phyloP scores from a whole-genome alignment of 164 flowering plant species.

The Tinospora cordifolia region DNA sequence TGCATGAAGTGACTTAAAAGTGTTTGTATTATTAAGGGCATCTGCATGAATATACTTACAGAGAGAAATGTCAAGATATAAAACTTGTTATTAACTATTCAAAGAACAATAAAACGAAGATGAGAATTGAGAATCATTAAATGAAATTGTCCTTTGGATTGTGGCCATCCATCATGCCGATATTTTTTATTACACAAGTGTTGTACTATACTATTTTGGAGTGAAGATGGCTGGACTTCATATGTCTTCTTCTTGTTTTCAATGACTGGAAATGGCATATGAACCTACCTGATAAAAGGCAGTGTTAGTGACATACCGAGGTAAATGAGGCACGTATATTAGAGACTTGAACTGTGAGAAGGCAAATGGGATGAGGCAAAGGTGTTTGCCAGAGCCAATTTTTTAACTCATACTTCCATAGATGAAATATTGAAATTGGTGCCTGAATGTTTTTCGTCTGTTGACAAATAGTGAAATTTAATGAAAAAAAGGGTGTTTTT shows the following conservation, averaged over 20 bases:
- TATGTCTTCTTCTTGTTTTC: background rate
- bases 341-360: background rate
- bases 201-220: background rate
- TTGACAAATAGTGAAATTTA: background rate
- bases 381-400: background rate
- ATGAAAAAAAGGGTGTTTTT: background rate
- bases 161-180: background rate
- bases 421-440: background rate
- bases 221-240: background rate
- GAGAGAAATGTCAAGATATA: background rate
- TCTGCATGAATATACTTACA: background rate
- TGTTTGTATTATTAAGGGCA: background rate
- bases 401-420: background rate
- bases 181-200: background rate
- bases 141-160: no score
- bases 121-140: background rate
- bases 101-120: background rate
- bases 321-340: background rate
- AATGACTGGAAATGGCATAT: no score
- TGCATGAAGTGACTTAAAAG: background rate
- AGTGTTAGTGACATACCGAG: no score
- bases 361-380: background rate
- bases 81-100: background rate
- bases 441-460: background rate
- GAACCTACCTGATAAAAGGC: no score